These are phyloP conservation scores for Cardamine chenopodiifolia DNA, from an alignment of 345 rosid species.

Conservation along the genomic window DNA sequence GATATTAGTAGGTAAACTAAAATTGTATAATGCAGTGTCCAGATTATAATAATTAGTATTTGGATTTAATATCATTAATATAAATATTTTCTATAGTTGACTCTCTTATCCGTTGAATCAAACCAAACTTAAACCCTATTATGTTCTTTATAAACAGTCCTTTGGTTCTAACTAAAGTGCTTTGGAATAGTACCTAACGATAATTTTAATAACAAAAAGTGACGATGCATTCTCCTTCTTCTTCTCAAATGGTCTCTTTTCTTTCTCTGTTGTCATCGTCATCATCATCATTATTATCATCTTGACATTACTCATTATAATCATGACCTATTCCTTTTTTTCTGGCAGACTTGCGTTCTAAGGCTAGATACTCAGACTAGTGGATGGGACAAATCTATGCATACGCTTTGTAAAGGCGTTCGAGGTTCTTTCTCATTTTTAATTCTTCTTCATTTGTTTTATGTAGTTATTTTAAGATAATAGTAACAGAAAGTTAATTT, in stretches of 20 bases:
- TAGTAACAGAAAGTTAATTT: too few relatives aligned
- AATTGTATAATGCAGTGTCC: not conserved
- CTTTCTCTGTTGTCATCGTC: not conserved
- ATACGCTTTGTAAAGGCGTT: conserved; percentile 26
- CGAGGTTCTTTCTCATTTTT: conserved; percentile 12
- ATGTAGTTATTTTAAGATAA: not conserved
- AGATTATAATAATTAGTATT: not conserved
- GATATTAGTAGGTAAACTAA: not conserved
- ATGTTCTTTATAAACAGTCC: conserved; percentile 9
- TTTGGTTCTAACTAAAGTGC: not conserved
- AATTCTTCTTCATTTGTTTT: not conserved
- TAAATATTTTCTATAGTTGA: not conserved
- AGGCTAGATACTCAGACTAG: conserved; percentile 25
- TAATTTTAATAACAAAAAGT: not conserved
- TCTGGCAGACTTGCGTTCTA: conserved; percentile 32
- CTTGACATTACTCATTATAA: not conserved
- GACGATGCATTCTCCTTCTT: conserved; percentile 18
- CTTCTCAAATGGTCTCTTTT: conserved; percentile 24
- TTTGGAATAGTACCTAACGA: not conserved
- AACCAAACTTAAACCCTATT: not conserved
- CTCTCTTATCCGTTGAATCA: conserved; percentile 12
- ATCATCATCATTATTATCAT: not conserved
- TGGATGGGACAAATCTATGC: conserved; percentile 38
- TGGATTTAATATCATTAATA: conserved; percentile 5
- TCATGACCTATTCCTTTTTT: conserved; percentile 23